These are phyloP conservation scores for Fallopia convolvulus DNA, from an alignment of 148 eudicot genomes.

Conservation along the genomic window DNA sequence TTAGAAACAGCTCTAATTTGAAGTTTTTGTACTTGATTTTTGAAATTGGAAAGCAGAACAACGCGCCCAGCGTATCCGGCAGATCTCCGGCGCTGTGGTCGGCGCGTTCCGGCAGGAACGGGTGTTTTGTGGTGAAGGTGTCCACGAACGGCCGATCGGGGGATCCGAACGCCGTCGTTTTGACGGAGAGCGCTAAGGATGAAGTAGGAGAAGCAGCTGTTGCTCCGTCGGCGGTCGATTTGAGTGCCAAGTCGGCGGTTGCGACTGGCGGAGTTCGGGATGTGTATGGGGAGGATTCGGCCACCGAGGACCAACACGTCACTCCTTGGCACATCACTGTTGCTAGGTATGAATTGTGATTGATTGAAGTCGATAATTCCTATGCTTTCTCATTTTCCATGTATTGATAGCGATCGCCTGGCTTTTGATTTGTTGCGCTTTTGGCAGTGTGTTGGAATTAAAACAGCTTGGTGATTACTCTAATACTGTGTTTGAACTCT, in stretches of 20 bases:
- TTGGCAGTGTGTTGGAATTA: conserved; percentile 4
- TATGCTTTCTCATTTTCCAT: conserved; percentile 40
- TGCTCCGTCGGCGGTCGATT: conserved; percentile 17
- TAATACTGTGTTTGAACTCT: neutral
- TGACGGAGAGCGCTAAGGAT: conserved; percentile 36
- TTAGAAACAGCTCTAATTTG: neutral
- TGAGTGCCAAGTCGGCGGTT: conserved; percentile 31
- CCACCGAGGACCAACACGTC: conserved; percentile 70
- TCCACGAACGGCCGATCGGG: conserved; percentile 42
- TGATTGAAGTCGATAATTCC: conserved; percentile 70
- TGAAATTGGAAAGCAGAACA: conserved; percentile 34
- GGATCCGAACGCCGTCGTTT: conserved; percentile 48
- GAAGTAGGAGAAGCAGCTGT: conserved; percentile 14
- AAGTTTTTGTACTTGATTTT: neutral
- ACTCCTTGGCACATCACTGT: conserved; percentile 92
- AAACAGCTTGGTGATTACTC: neutral
- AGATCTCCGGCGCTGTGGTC: conserved; percentile 28
- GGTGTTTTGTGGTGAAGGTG: conserved; percentile 35
- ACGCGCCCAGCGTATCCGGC: conserved; percentile 41
- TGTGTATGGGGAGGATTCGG: conserved; percentile 82
- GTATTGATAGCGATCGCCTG: conserved; percentile 12
- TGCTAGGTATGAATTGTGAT: conserved; percentile 51
- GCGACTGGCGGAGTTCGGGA: conserved; percentile 64
- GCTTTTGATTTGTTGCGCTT: neutral
- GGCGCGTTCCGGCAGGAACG: conserved; percentile 29